phyloP scores from a whole-genome alignment of 257 asterid species.

The Gynochthodes officinalis region DNA sequence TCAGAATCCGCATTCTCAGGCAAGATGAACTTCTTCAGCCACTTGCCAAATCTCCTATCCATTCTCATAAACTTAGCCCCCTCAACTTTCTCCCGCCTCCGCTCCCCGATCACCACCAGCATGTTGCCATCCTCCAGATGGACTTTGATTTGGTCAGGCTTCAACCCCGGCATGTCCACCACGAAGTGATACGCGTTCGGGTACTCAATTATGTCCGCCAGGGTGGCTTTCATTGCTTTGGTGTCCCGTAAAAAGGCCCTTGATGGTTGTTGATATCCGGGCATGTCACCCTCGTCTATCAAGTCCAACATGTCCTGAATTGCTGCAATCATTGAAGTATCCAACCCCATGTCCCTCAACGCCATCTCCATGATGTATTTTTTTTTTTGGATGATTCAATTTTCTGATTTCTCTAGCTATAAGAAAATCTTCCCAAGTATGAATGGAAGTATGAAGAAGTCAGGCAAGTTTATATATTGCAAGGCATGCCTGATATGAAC shows the following conservation, averaged over 20 bases:
- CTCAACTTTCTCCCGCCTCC: conserved; percentile 21
- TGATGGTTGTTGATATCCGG: conserved; percentile 20
- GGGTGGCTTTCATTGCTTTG: conserved; percentile 33
- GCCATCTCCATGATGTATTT: conserved; percentile 24
- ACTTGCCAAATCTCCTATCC: conserved; percentile 31
- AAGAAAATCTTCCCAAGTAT: neutral
- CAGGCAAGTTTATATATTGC: neutral
- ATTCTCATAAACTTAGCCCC: conserved; percentile 23
- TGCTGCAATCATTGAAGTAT: conserved; percentile 16
- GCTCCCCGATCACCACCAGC: conserved; percentile 29
- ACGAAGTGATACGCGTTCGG: conserved; percentile 21
- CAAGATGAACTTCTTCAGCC: conserved; percentile 34
- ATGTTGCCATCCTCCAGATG: conserved; percentile 30
- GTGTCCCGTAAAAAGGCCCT: conserved; percentile 24
- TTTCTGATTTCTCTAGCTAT: neutral
- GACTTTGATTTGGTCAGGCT: conserved; percentile 21
- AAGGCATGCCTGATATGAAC: too few species aligned
- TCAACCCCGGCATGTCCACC: conserved; percentile 41
- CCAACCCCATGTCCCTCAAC: conserved; percentile 29
- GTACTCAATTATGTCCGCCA: conserved; percentile 30
- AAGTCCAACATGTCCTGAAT: conserved; percentile 29
- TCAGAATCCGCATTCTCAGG: conserved; percentile 30
- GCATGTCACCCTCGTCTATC: conserved; percentile 12
- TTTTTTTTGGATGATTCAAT: neutral
- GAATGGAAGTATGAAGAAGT: neutral